These are phyloP conservation scores for Aspergillus uvarum DNA, from an alignment of 2,329 filamentous ascomycete species.

Conservation along the genomic window DNA sequence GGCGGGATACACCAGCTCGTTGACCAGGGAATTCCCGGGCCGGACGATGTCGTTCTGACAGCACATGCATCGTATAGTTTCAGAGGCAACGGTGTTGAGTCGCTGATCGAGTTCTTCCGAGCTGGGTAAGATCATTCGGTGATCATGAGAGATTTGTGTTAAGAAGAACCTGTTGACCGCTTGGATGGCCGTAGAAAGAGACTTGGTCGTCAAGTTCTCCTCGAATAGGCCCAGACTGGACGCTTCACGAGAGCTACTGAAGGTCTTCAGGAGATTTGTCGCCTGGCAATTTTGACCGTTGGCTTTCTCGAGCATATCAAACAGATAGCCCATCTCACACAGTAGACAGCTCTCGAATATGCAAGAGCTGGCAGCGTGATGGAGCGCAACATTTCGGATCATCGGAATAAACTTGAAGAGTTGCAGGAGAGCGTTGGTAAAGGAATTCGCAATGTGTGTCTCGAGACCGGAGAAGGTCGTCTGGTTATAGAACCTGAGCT, in stretches of 20 bases:
- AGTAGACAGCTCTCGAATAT: slow-evolving; percentile 79
- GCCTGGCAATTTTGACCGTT: slow-evolving; percentile 92
- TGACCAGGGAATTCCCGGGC: slow-evolving; percentile 75
- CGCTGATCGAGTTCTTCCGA: slow-evolving; percentile 70
- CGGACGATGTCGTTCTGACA: slow-evolving; percentile 84
- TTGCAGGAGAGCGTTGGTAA: slow-evolving; percentile 88
- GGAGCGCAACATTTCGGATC: slow-evolving; percentile 80
- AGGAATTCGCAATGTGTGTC: slow-evolving; percentile 95
- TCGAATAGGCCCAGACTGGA: slow-evolving; percentile 78
- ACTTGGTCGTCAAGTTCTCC: slow-evolving; percentile 71
- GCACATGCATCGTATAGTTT: slow-evolving; percentile 74
- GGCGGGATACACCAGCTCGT: slow-evolving; percentile 78
- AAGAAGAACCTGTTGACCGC: slow-evolving; percentile 81
- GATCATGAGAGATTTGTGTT: slow-evolving; percentile 76
- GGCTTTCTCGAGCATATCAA: slow-evolving; percentile 97
- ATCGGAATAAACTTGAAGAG: slow-evolving; percentile 87
- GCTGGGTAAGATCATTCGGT: slow-evolving; percentile 63
- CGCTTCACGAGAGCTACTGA: slow-evolving; percentile 79
- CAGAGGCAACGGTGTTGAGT: slow-evolving; percentile 44
- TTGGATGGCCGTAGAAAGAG: slow-evolving; percentile 80
- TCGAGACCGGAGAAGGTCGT: slow-evolving; percentile 89
- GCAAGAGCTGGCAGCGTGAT: slow-evolving; percentile 84
- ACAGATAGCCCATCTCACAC: slow-evolving; percentile 91
- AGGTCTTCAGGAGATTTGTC: slow-evolving; percentile 87
- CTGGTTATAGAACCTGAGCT: slow-evolving; percentile 81